Evolutionary conservation across 225 moss, liverwort and hornwort genomes (phyloP).

Genomic region (Sphagnum contortum): DNA sequence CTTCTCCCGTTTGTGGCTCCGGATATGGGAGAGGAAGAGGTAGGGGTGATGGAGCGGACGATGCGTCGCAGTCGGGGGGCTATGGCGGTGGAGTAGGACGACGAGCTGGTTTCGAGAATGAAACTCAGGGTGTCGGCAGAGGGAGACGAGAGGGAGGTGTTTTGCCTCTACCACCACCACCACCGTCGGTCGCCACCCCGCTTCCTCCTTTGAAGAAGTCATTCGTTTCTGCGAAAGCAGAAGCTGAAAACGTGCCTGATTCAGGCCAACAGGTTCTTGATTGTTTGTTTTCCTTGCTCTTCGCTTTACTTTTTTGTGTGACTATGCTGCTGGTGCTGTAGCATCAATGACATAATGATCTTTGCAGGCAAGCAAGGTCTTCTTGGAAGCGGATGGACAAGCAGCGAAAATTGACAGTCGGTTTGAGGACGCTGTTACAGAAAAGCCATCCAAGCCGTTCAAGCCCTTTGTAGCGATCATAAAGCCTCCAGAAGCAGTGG

Average conservation of each 20-base stretch:
- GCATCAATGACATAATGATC: not conserved
- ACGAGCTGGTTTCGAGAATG: conserved; percentile 27
- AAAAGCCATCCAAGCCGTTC: conserved; percentile 11
- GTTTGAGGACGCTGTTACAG: conserved; percentile 41
- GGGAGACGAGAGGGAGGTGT: conserved; percentile 37
- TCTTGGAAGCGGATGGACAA: conserved; percentile 10
- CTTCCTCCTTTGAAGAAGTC: conserved; percentile 25
- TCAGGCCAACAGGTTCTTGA: conserved; percentile 5
- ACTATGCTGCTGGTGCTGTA: not conserved
- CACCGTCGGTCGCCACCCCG: conserved; percentile 5
- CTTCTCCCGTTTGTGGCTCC: too few relatives aligned
- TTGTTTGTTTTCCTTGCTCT: not conserved
- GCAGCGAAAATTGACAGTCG: conserved; percentile 15
- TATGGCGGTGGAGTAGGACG: conserved; percentile 10
- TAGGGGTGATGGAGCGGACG: conserved; percentile 16
- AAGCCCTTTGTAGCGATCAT: not conserved
- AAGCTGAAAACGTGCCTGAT: not conserved
- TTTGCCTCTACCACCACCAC: conserved; percentile 9
- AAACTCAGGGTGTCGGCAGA: conserved; percentile 12
- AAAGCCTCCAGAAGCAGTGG: not conserved
- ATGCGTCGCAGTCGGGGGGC: conserved; percentile 15
- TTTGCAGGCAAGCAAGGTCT: not conserved
- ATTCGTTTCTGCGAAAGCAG: conserved; percentile 14
- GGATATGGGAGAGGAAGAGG: conserved; percentile 41
- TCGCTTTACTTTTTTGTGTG: not conserved